phyloP scores from a whole-genome alignment of 1,284 basidiomycete genomes.

The Phenoliferia sp. region DNA sequence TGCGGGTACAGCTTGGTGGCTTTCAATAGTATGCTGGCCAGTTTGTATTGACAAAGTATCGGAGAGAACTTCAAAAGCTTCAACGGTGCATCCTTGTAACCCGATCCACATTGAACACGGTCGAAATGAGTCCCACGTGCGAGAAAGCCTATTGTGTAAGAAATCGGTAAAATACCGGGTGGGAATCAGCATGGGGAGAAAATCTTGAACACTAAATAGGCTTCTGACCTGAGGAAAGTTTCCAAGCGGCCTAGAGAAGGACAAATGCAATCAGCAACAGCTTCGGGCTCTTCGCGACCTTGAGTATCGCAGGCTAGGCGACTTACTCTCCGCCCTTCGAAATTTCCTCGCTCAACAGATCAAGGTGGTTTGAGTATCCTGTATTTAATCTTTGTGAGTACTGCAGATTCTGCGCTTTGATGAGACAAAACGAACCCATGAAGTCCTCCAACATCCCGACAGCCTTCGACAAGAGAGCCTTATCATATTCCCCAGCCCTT shows the following conservation, averaged over 20 bases:
- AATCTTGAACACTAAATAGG: background rate
- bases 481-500: conserved; percentile 71
- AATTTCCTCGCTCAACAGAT: conserved; percentile 66
- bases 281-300: background rate
- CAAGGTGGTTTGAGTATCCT: conserved; percentile 77
- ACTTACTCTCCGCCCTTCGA: conserved; percentile 21
- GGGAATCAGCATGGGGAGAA: conserved; percentile 34
- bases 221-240: conserved; percentile 30
- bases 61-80: too few species aligned
- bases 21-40: too few species aligned
- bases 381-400: too few species aligned
- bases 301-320: too few species aligned
- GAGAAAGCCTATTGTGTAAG: conserved; percentile 9
- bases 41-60: too few species aligned
- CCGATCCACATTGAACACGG: background rate
- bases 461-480: conserved; percentile 59
- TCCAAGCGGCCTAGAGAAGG: conserved; percentile 24
- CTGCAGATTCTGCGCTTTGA: background rate
- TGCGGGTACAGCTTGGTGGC: too few species aligned
- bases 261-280: too few species aligned
- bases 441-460: conserved; percentile 71
- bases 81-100: background rate
- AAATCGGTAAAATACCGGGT: conserved; percentile 10
- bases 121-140: conserved; percentile 7
- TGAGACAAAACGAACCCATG: conserved; percentile 41